Percentiles rank a stretch among this genome's conserved stretches.
These are phyloP conservation scores for Elsinoe australis DNA, from an alignment of 2,329 filamentous ascomycete genomes.

Conservation along the genomic window DNA sequence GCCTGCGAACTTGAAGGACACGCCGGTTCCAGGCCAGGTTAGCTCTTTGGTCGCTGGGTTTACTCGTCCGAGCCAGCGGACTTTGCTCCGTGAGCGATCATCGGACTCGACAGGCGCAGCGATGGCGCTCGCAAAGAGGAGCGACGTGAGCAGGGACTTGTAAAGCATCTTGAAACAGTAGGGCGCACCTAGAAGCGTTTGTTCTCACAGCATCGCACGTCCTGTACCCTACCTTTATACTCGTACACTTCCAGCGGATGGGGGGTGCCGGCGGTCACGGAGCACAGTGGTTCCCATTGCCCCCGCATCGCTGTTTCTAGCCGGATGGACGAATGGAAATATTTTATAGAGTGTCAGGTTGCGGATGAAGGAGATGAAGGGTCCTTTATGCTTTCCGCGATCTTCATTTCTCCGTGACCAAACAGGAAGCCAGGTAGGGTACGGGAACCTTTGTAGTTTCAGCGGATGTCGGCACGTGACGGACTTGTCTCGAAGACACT, in stretches of 20 bases:
- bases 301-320: slow-evolving; percentile 1
- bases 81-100: neutral
- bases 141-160: neutral
- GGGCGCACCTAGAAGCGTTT: neutral
- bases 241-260: neutral
- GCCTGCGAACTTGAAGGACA: slow-evolving; percentile 37
- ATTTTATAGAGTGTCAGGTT: neutral
- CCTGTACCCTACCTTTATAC: slow-evolving; percentile 5
- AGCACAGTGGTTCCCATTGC: neutral
- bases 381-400: slow-evolving; percentile 3
- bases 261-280: slow-evolving; percentile 5
- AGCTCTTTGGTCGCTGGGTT: slow-evolving; percentile 38
- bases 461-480: neutral
- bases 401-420: slow-evolving; percentile 7
- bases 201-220: neutral
- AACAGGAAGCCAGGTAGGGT: neutral
- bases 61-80: slow-evolving; percentile 35
- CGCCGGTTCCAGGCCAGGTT: slow-evolving; percentile 40
- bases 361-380: slow-evolving; percentile 2
- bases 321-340: slow-evolving; percentile 7
- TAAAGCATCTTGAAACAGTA: slow-evolving; percentile 5
- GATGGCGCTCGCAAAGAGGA: neutral
- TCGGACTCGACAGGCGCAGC: slow-evolving; percentile 1
- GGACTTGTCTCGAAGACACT: too few relatives aligned
- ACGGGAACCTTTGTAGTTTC: neutral